Conservation (phyloP, 306 rosid genomes). For the Vigna mungo region DNA sequence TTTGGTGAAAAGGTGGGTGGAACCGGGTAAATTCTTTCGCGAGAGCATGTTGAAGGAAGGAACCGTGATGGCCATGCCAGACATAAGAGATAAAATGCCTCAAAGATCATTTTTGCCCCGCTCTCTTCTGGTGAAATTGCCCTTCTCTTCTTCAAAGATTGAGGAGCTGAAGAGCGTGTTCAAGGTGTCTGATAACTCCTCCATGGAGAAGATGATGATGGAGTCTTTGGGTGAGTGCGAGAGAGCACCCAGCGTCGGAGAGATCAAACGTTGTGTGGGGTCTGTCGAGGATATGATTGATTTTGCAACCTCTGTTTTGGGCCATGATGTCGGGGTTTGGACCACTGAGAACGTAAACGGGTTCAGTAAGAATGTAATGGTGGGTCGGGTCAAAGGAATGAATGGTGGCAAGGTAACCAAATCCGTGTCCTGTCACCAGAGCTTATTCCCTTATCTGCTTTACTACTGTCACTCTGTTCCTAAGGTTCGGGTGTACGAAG, state of each 20-base stretch:
- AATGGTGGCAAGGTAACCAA: conserved; percentile 72
- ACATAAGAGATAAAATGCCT: conserved; percentile 12
- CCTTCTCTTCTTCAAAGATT: not conserved
- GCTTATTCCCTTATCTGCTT: conserved; percentile 75
- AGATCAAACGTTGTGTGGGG: conserved; percentile 81
- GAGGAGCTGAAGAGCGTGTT: conserved; percentile 4
- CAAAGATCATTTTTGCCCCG: conserved; percentile 20
- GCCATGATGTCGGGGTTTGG: conserved; percentile 62
- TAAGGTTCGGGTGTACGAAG: conserved; percentile 82
- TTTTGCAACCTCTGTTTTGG: conserved; percentile 70
- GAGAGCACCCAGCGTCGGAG: conserved; percentile 71
- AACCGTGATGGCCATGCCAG: not conserved
- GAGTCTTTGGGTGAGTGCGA: conserved; percentile 69
- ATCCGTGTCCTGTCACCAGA: conserved; percentile 87
- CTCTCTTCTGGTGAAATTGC: not conserved
- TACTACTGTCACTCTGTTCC: conserved; percentile 94
- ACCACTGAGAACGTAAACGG: conserved; percentile 66
- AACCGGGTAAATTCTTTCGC: conserved; percentile 9
- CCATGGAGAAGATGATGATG: conserved; percentile 1
- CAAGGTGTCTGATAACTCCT: not conserved
- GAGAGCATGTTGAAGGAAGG: conserved; percentile 18
- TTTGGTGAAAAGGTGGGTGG: conserved; percentile 19
- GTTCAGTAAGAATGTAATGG: conserved; percentile 51
- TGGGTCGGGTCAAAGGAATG: conserved; percentile 66
- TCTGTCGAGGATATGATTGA: conserved; percentile 87